A percentile compares a stretch with the other conserved stretches of the same genome.
Evolutionary conservation across 1,139 yeast genomes (phyloP).

Genomic region (Scheffersomyces parashehatae): DNA sequence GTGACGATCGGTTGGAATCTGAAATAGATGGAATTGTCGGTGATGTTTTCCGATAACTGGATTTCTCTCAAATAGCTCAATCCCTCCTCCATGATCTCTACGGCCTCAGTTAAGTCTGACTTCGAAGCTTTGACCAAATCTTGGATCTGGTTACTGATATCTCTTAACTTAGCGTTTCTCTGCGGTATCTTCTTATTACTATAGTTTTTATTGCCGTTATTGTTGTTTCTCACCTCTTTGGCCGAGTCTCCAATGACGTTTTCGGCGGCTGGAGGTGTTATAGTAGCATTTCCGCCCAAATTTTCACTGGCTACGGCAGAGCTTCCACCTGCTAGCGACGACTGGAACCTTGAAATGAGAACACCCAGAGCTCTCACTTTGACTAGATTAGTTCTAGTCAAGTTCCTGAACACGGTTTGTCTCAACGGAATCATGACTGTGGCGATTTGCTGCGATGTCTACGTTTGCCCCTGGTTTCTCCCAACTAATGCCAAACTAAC

Average conservation of each 20-base stretch:
- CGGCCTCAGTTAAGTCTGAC: slow-evolving; percentile 28
- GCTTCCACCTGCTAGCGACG: slow-evolving; percentile 6
- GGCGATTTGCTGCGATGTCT: slow-evolving; percentile 7
- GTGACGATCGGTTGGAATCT: slow-evolving; percentile 29
- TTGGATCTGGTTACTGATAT: slow-evolving; percentile 34
- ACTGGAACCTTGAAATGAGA: slow-evolving; percentile 14
- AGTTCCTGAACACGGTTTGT: slow-evolving; percentile 18
- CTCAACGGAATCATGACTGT: slow-evolving; percentile 22
- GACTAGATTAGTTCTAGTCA: slow-evolving; percentile 14
- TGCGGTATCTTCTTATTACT: slow-evolving; percentile 3
- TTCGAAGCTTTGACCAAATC: slow-evolving; percentile 22
- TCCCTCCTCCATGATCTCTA: slow-evolving; percentile 46
- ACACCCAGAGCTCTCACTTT: slow-evolving; percentile 9
- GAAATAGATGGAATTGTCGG: slow-evolving; percentile 22
- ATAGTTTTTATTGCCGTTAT: not conserved
- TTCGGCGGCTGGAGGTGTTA: not conserved
- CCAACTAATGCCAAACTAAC: too few relatives aligned
- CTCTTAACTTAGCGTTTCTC: slow-evolving; percentile 30
- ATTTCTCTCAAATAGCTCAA: slow-evolving; percentile 40
- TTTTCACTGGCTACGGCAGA: not conserved
- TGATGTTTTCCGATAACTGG: slow-evolving; percentile 34
- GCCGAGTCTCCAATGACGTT: not conserved
- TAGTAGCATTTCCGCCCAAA: not conserved
- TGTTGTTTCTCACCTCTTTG: not conserved
- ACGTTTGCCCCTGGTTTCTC: not conserved